Conservation (phyloP, 2,329 filamentous ascomycete species). For the Botrytis paeoniae region DNA sequence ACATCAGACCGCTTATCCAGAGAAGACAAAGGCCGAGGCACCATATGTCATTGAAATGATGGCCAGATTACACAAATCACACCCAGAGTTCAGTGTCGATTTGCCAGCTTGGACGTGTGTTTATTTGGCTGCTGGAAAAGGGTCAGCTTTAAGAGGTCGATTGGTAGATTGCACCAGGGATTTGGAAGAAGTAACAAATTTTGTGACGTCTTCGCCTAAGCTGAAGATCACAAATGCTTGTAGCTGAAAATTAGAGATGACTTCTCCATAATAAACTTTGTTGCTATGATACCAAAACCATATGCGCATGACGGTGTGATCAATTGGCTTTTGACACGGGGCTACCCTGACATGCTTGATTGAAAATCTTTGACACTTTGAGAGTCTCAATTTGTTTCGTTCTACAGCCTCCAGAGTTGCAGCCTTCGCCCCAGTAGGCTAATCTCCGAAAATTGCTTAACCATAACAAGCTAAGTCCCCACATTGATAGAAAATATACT, state of each 20-base stretch:
- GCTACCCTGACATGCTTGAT: neutral
- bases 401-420: neutral
- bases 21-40: conserved; percentile 27
- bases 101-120: conserved; percentile 29
- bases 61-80: conserved; percentile 22
- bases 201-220: conserved; percentile 18
- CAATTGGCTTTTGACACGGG: neutral
- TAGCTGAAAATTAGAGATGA: conserved; percentile 9
- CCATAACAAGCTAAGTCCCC: neutral
- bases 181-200: conserved; percentile 26
- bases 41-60: conserved; percentile 28
- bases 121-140: conserved; percentile 27
- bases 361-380: neutral
- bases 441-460: neutral
- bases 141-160: conserved; percentile 19
- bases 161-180: conserved; percentile 27
- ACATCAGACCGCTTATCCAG: conserved; percentile 25
- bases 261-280: neutral
- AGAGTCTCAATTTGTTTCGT: neutral
- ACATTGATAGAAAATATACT: neutral
- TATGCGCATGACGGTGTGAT: neutral
- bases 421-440: neutral
- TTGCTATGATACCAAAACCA: neutral
- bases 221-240: conserved; percentile 27
- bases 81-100: conserved; percentile 25